Percentiles rank a stretch among this genome's conserved stretches.
Evolutionary conservation across 2,329 filamentous ascomycete species (phyloP).

Genomic region (Penicillium frequentans): DNA sequence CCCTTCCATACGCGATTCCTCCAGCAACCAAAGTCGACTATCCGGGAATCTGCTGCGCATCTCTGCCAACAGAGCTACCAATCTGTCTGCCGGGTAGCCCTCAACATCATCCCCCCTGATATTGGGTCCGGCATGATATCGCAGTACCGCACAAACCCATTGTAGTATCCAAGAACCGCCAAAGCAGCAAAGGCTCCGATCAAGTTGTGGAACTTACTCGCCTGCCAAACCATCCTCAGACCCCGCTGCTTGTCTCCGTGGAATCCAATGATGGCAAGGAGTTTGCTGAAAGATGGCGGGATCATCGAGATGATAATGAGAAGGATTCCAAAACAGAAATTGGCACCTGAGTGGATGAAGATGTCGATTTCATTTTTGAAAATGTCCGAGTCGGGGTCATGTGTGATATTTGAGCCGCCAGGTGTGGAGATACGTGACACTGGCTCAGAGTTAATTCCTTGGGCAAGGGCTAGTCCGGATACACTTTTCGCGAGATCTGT

Average conservation of each 20-base stretch:
- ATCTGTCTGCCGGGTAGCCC: conserved; percentile 70
- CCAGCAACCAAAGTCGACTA: conserved; percentile 80
- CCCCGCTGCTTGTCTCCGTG: conserved; percentile 82
- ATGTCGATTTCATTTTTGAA: conserved; percentile 76
- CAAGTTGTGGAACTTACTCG: conserved; percentile 79
- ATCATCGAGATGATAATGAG: conserved; percentile 88
- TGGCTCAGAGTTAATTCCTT: conserved; percentile 18
- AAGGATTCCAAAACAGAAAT: conserved; percentile 85
- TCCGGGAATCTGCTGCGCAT: conserved; percentile 80
- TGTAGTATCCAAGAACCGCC: conserved; percentile 81
- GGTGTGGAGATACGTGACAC: conserved; percentile 24
- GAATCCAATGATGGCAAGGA: conserved; percentile 88
- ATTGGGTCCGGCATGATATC: conserved; percentile 72
- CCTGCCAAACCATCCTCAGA: conserved; percentile 84
- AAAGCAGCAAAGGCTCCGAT: conserved; percentile 90
- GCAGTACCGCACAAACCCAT: conserved; percentile 78
- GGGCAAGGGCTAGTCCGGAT: conserved; percentile 23
- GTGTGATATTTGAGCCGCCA: conserved; percentile 33
- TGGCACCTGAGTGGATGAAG: conserved; percentile 86
- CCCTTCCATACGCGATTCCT: conserved; percentile 77
- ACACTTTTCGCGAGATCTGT: conserved; percentile 22
- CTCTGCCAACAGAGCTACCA: conserved; percentile 64
- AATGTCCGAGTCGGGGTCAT: conserved; percentile 60
- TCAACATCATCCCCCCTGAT: conserved; percentile 55
- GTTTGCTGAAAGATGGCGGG: conserved; percentile 82